Conservation (phyloP, 768 basidiomycete species). For the Termitomyces sp. region DNA sequence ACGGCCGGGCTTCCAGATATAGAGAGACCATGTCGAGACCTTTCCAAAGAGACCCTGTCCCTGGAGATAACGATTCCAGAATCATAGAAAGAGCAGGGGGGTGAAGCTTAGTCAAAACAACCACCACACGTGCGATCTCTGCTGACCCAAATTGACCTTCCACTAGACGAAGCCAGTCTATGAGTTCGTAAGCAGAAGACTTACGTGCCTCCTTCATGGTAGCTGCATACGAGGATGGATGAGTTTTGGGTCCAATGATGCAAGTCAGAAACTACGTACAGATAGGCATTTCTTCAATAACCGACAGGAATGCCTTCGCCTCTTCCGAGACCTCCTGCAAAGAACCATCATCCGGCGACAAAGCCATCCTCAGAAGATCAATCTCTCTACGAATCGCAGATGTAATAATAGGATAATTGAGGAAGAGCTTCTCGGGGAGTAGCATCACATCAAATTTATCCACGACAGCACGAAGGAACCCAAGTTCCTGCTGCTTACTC, state of each 20-base stretch:
- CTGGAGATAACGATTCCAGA: conserved; percentile 40
- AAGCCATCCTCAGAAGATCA: conserved; percentile 31
- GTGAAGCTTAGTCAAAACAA: conserved; percentile 37
- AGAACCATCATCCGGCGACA: conserved; percentile 20
- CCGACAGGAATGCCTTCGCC: conserved; percentile 41
- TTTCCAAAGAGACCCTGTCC: conserved; percentile 39
- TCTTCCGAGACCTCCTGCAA: conserved; percentile 14
- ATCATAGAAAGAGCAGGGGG: conserved; percentile 39
- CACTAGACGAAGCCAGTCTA: conserved; percentile 61
- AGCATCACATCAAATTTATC: conserved; percentile 35
- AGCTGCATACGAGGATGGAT: conserved; percentile 28
- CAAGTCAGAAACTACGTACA: conserved; percentile 38
- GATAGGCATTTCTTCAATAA: conserved; percentile 37
- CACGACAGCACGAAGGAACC: conserved; percentile 31
- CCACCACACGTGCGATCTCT: conserved; percentile 39
- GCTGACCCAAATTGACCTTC: conserved; percentile 27
- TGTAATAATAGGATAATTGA: conserved; percentile 29
- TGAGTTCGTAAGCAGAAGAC: conserved; percentile 47
- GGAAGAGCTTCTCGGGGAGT: conserved; percentile 23
- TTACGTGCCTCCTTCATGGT: conserved; percentile 28
- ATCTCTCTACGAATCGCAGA: conserved; percentile 44
- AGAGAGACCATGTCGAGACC: conserved; percentile 24
- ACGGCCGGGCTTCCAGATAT: conserved; percentile 14
- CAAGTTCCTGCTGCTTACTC: conserved; percentile 46
- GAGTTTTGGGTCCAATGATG: neutral